Evolutionary conservation across 2,329 filamentous ascomycete species (phyloP), one percentile per base, ranked within the genome.

Genomic region (Colletotrichum higginsianum): DNA sequence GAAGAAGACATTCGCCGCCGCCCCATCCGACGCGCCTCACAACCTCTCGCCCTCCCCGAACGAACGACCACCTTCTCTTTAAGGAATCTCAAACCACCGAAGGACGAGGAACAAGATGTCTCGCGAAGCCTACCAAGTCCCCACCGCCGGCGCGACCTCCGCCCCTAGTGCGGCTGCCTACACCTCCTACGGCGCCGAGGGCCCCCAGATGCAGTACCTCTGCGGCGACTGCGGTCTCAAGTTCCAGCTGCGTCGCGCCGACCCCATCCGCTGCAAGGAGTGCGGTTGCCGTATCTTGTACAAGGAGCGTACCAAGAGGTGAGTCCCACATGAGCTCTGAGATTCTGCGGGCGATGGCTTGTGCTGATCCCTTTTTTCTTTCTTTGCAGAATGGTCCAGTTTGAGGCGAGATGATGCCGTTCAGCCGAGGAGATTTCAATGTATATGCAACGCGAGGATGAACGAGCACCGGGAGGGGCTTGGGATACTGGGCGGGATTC

Each of bases 251-350:
- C 92, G 93, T 82, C 90, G 92, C 76, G 92, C 91, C 74, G 94
- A 96, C 78, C 91, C 92, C 44, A 96, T 97, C 76, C 89, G 94
- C 38, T 98, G 95, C 87, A 93, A 94, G 82, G 93, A 95, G 84
- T 99, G 96, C 82, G 96, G 96, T 9, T 96, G 98, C 79, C 92
- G 96, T 75, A 95, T 99, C 73, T 85, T 99, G 76, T 98, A 98
- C 85, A 99, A 99, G 90, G 94, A 98, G 89, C 86, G 96, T 80
- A 99, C 96, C 55, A 98, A 97, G 88, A 91, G 96, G 96, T 98
- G 82, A 83, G 92, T 85, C 71, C 62, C 40, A 62, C 55, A 57
- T 9, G 11, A 4, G 26, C 42, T 11, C 18, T 11, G 8, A 38
- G 15, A 15, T 21, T 38, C 26, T 18, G 21, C 30, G n/a, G 15